A percentile compares a stretch with the other conserved stretches of the same genome.
Evolutionary conservation across 371 early-diverging fungal species (phyloP).

Genomic region (Mucor sp.): DNA sequence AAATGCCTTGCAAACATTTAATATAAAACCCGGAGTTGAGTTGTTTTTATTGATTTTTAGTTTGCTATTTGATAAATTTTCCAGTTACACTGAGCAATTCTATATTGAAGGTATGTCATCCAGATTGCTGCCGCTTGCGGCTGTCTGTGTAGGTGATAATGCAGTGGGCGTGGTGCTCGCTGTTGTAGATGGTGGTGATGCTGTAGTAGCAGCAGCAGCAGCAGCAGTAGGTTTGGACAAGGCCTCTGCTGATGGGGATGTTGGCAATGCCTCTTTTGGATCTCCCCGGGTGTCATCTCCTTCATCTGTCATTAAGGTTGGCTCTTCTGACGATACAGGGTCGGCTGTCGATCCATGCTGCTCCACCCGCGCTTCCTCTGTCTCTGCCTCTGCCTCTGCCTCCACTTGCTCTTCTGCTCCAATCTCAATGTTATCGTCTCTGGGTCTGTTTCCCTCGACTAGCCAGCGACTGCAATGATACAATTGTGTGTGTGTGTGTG

Average conservation of each 20-base stretch:
- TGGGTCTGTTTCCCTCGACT: constrained; percentile 22
- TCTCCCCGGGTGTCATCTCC: background rate
- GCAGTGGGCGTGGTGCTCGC: background rate
- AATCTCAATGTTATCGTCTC: constrained; percentile 14
- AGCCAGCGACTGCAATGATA: constrained; percentile 18
- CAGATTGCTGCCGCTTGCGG: background rate
- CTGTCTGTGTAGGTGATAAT: background rate
- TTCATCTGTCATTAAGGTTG: background rate
- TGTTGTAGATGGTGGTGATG: background rate
- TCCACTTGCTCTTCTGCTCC: constrained; percentile 2
- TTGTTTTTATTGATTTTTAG: background rate
- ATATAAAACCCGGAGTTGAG: background rate
- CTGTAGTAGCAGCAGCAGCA: no score
- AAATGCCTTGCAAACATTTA: background rate
- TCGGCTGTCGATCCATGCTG: background rate
- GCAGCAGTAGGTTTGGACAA: background rate
- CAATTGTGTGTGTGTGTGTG: background rate
- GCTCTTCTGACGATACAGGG: background rate
- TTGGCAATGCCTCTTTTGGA: background rate
- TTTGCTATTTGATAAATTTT: background rate
- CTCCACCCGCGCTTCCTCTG: background rate
- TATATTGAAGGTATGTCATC: background rate
- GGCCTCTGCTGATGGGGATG: background rate
- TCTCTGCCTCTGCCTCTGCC: background rate
- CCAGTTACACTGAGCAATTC: background rate